Percentiles rank a stretch among this genome's conserved stretches.
phyloP scores from a whole-genome alignment of 768 basidiomycete genomes.

The Amanita phalloides region DNA sequence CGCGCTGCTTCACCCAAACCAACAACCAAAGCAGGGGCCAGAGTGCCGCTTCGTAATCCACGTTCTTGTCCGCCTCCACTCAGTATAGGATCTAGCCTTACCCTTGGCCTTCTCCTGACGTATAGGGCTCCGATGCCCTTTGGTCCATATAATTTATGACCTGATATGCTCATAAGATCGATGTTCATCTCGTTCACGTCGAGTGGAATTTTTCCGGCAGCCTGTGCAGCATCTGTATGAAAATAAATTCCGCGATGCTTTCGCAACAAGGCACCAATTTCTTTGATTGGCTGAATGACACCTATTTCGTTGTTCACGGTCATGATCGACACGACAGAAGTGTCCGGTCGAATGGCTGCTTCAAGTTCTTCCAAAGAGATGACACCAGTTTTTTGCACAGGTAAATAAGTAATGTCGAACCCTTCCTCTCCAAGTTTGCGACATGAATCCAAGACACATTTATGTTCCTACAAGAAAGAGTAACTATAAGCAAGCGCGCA shows the following conservation, averaged over 20 bases:
- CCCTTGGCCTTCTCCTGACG: slow-evolving; percentile 85
- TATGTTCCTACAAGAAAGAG: slow-evolving; percentile 68
- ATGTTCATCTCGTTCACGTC: slow-evolving; percentile 95
- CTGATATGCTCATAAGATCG: slow-evolving; percentile 93
- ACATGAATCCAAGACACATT: slow-evolving; percentile 98
- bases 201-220: slow-evolving; percentile 80
- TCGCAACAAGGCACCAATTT: slow-evolving; percentile 80
- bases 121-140: slow-evolving; percentile 95
- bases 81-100: slow-evolving; percentile 88
- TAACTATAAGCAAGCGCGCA: neutral
- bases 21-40: slow-evolving; percentile 80
- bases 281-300: slow-evolving; percentile 93
- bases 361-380: slow-evolving; percentile 73
- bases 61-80: slow-evolving; percentile 97
- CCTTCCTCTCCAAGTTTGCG: slow-evolving; percentile 93
- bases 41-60: slow-evolving; percentile 89
- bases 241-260: slow-evolving; percentile 88
- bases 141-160: slow-evolving; percentile 97
- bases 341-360: slow-evolving; percentile 83
- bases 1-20: slow-evolving; percentile 93
- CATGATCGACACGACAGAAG: slow-evolving; percentile 95
- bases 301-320: slow-evolving; percentile 99
- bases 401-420: slow-evolving; percentile 96
- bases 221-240: slow-evolving; percentile 98
- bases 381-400: slow-evolving; percentile 80